These are phyloP conservation scores for Alternaria sp. DNA, from an alignment of 2,329 filamentous ascomycete genomes.

Conservation along the genomic window DNA sequence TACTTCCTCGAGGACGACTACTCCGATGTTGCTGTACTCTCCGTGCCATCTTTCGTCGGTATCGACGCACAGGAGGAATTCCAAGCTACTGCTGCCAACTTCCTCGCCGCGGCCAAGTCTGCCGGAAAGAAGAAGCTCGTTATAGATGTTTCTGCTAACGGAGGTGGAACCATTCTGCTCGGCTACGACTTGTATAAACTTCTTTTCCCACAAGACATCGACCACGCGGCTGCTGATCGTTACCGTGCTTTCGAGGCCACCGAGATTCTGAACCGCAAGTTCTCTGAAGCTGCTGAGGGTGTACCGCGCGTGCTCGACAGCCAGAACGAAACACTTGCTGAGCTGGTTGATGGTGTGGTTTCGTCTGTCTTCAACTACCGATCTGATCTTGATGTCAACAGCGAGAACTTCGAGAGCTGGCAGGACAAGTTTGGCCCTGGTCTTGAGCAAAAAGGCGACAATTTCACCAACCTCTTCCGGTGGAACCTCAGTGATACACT, in stretches of 20 bases:
- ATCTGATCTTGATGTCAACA: conserved; percentile 58
- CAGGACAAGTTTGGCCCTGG: conserved; percentile 57
- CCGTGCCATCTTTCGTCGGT: conserved; percentile 55
- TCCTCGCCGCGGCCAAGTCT: conserved; percentile 55
- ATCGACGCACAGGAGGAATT: conserved; percentile 47
- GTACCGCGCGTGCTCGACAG: conserved; percentile 44
- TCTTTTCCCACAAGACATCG: conserved; percentile 60
- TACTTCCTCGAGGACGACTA: conserved; percentile 58
- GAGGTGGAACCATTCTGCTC: conserved; percentile 67
- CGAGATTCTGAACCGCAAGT: conserved; percentile 55
- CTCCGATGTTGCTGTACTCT: conserved; percentile 58
- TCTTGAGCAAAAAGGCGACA: conserved; percentile 56
- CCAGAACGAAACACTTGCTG: conserved; percentile 50
- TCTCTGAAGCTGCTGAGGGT: conserved; percentile 44
- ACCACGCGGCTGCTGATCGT: conserved; percentile 61
- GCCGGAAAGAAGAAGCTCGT: conserved; percentile 68
- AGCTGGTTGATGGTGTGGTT: conserved; percentile 47
- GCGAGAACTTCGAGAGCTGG: conserved; percentile 59
- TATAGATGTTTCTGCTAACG: conserved; percentile 67
- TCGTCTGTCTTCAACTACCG: conserved; percentile 59
- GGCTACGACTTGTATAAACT: conserved; percentile 70
- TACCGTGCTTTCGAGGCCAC: conserved; percentile 61
- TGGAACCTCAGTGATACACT: conserved; percentile 57
- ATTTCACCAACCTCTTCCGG: conserved; percentile 66
- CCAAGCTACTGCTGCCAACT: conserved; percentile 53